These are phyloP conservation scores for Nakaseomyces sp. DNA, from an alignment of 1,139 yeast species.

Conservation along the genomic window DNA sequence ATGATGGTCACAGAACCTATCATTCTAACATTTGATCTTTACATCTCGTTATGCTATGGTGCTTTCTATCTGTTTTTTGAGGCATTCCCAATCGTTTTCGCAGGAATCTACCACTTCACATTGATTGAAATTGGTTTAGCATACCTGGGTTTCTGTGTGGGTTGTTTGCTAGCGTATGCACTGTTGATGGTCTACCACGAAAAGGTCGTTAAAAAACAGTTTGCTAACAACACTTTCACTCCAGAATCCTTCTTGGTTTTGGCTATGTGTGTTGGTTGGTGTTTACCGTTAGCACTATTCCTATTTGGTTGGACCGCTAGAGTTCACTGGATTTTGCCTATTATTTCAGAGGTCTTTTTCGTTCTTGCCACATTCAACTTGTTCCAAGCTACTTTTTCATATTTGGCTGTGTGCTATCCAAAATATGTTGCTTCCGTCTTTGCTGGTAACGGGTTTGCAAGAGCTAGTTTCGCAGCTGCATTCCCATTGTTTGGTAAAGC, in stretches of 20 bases:
- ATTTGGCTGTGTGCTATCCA: slow-evolving; percentile 32
- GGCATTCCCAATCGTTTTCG: slow-evolving; percentile 50
- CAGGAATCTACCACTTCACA: slow-evolving; percentile 39
- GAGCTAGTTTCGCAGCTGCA: slow-evolving; percentile 39
- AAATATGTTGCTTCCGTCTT: slow-evolving; percentile 48
- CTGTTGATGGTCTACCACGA: slow-evolving; percentile 12
- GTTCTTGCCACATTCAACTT: slow-evolving; percentile 36
- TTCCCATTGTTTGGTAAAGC: slow-evolving; percentile 55
- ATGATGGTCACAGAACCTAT: slow-evolving; percentile 31
- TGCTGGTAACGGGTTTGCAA: slow-evolving; percentile 46
- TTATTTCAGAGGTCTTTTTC: slow-evolving; percentile 38
- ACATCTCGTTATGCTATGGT: slow-evolving; percentile 47
- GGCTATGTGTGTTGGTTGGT: slow-evolving; percentile 16
- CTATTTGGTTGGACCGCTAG: slow-evolving; percentile 39
- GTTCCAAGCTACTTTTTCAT: slow-evolving; percentile 34
- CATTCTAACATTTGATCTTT: slow-evolving; percentile 24
- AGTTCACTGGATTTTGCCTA: slow-evolving; percentile 39
- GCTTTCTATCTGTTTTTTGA: slow-evolving; percentile 52
- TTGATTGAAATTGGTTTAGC: slow-evolving; percentile 18
- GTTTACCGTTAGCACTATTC: slow-evolving; percentile 16
- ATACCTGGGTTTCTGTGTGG: slow-evolving; percentile 21
- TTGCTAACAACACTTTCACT: slow-evolving; percentile 13
- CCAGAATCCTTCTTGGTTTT: slow-evolving; percentile 17
- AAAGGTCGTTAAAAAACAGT: slow-evolving; percentile 11
- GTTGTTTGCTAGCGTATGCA: slow-evolving; percentile 16